These are phyloP conservation scores for Aphanoascus verrucosus DNA, from an alignment of 2,329 filamentous ascomycete species.

Conservation along the genomic window DNA sequence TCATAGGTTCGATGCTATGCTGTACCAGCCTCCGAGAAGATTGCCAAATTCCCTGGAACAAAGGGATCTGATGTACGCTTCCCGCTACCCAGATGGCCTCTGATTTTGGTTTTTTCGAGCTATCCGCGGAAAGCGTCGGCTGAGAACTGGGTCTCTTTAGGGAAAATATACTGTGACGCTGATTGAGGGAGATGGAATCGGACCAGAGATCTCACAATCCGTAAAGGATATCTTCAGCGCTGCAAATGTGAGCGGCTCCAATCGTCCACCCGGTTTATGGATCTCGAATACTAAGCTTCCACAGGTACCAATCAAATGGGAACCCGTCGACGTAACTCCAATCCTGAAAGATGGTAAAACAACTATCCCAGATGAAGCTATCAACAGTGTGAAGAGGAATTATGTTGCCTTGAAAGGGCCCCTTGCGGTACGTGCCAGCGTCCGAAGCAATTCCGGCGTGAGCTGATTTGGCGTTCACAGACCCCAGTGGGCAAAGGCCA, in stretches of 20 bases:
- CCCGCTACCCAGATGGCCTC: conserved; percentile 16
- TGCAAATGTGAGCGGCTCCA: conserved; percentile 57
- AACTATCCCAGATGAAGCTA: conserved; percentile 82
- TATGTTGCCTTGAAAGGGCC: conserved; percentile 97
- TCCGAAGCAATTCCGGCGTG: not conserved
- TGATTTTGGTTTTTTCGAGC: conserved; percentile 4
- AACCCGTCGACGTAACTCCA: conserved; percentile 91
- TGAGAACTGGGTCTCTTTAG: conserved; percentile 36
- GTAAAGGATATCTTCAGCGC: conserved; percentile 98
- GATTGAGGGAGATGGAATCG: conserved; percentile 98
- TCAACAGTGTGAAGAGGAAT: conserved; percentile 87
- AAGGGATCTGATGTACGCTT: conserved; percentile 74
- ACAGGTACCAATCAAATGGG: conserved; percentile 88
- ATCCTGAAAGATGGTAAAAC: conserved; percentile 91
- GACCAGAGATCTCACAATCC: conserved; percentile 92
- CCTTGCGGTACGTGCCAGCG: conserved; percentile 58
- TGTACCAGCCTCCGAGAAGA: conserved; percentile 49
- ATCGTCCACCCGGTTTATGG: conserved; percentile 9
- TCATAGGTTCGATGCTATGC: conserved; percentile 51
- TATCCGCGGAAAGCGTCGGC: not conserved
- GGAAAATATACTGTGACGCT: conserved; percentile 92
- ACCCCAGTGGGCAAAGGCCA: conserved; percentile 98
- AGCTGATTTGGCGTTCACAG: conserved; percentile 31
- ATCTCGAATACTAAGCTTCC: conserved; percentile 19
- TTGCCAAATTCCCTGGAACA: conserved; percentile 86